These are phyloP conservation scores for Oxyria digyna DNA, from an alignment of 148 eudicot genomes.

Conservation along the genomic window DNA sequence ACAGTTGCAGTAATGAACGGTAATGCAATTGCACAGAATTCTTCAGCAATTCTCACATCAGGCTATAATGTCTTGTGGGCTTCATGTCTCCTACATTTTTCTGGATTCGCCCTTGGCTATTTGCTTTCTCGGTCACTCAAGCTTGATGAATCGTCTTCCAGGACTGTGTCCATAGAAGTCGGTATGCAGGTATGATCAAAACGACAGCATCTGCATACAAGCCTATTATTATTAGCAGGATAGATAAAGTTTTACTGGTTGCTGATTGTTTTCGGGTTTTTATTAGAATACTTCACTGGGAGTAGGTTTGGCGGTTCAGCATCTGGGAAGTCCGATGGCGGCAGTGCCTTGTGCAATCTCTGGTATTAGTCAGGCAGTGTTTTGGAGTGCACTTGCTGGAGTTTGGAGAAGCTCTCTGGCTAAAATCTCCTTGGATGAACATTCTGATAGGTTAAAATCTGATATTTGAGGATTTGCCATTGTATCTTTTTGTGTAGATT, in stretches of 20 bases:
- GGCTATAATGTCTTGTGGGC: constrained; percentile 36
- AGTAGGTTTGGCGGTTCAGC: no score
- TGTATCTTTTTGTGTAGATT: background rate
- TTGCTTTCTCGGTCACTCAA: constrained; percentile 30
- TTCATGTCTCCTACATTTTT: constrained; percentile 30
- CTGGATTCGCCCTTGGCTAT: constrained; percentile 43
- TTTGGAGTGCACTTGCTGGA: constrained; percentile 39
- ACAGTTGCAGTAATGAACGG: constrained; percentile 47
- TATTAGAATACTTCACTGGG: constrained; percentile 44
- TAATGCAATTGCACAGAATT: constrained; percentile 41
- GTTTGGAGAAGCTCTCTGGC: constrained; percentile 21
- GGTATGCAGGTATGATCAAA: constrained; percentile 38
- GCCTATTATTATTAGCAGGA: background rate
- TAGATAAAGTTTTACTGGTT: background rate
- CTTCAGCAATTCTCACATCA: constrained; percentile 35
- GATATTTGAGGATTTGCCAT: background rate
- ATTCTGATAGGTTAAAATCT: background rate
- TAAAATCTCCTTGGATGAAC: background rate
- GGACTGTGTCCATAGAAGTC: constrained; percentile 46
- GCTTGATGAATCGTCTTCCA: constrained; percentile 26
- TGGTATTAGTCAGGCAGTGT: constrained; percentile 42
- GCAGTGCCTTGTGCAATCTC: constrained; percentile 58
- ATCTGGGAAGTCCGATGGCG: no score
- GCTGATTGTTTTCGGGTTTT: background rate
- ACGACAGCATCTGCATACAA: no score